phyloP scores from a whole-genome alignment of 2,329 filamentous ascomycete genomes.

The Pezicula neosporulosa region DNA sequence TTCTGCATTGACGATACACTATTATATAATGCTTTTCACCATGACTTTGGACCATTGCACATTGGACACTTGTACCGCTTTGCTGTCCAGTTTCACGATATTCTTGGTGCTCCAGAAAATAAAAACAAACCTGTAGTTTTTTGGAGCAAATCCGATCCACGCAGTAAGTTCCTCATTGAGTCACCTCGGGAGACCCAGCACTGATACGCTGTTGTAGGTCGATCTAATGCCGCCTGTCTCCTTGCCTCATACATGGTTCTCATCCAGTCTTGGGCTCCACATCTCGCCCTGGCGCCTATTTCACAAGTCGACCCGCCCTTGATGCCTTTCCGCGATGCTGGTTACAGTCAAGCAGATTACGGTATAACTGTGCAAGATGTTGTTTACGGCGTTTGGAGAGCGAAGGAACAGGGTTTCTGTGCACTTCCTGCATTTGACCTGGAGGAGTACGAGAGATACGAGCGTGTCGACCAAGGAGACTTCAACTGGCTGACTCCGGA shows the following conservation, averaged over 20 bases:
- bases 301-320: constrained; percentile 94
- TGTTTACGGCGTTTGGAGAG: constrained; percentile 98
- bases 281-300: constrained; percentile 91
- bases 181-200: constrained; percentile 7
- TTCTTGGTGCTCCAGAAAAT: constrained; percentile 87
- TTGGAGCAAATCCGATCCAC: constrained; percentile 88
- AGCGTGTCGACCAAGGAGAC: constrained; percentile 95
- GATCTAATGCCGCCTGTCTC: constrained; percentile 91
- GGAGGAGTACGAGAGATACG: constrained; percentile 94
- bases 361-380: constrained; percentile 94
- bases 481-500: constrained; percentile 99
- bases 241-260: constrained; percentile 98
- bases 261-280: constrained; percentile 96
- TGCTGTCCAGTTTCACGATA: constrained; percentile 92
- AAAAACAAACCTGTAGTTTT: constrained; percentile 90
- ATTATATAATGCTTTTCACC: constrained; percentile 97
- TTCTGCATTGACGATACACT: constrained; percentile 92
- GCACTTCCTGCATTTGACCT: constrained; percentile 91
- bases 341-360: constrained; percentile 98
- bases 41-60: constrained; percentile 96
- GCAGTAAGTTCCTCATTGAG: constrained; percentile 58
- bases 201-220: constrained; percentile 49
- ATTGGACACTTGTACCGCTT: constrained; percentile 97
- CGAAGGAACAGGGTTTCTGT: constrained; percentile 92
- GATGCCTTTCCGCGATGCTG: constrained; percentile 98